Conservation (phyloP, 139 green algal species). For the Chlorokybus atmophyticus region DNA sequence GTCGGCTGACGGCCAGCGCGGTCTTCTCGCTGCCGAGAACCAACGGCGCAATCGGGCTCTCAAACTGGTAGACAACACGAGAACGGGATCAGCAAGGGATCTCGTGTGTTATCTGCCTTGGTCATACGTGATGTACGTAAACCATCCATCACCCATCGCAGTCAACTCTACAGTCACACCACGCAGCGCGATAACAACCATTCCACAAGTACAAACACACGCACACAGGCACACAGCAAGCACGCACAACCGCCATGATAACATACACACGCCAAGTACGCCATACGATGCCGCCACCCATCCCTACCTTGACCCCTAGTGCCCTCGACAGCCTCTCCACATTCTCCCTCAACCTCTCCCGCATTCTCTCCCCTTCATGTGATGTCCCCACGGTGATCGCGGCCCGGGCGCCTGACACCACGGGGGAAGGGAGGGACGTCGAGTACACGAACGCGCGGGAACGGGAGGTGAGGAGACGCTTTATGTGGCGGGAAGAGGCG, state of each 20-base stretch:
- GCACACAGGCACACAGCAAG: too few relatives aligned
- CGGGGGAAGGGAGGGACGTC: conserved; percentile 24
- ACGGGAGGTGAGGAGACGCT: conserved; percentile 8
- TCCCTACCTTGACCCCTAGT: not conserved
- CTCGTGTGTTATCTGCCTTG: too few relatives aligned
- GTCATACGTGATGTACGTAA: too few relatives aligned
- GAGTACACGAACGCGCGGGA: conserved; percentile 25
- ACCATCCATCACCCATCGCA: too few relatives aligned
- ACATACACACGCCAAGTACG: too few relatives aligned
- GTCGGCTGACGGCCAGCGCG: conserved; percentile 37
- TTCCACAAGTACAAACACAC: too few relatives aligned
- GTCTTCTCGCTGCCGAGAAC: conserved; percentile 56
- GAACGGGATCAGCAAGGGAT: too few relatives aligned
- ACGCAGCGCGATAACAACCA: too few relatives aligned
- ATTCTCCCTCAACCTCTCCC: not conserved
- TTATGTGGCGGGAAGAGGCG: conserved; percentile 11
- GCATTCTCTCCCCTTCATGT: not conserved
- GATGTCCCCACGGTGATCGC: not conserved
- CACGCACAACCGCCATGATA: too few relatives aligned
- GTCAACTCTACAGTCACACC: too few relatives aligned
- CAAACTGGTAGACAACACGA: not conserved
- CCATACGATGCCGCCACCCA: too few relatives aligned
- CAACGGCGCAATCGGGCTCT: conserved; percentile 69
- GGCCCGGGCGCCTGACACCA: conserved; percentile 20
- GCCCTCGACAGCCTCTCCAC: not conserved